Percentiles rank a stretch among this genome's conserved stretches.
phyloP scores from a whole-genome alignment of 192 early-diverging fungal genomes.

The Lobosporangium transversale region DNA sequence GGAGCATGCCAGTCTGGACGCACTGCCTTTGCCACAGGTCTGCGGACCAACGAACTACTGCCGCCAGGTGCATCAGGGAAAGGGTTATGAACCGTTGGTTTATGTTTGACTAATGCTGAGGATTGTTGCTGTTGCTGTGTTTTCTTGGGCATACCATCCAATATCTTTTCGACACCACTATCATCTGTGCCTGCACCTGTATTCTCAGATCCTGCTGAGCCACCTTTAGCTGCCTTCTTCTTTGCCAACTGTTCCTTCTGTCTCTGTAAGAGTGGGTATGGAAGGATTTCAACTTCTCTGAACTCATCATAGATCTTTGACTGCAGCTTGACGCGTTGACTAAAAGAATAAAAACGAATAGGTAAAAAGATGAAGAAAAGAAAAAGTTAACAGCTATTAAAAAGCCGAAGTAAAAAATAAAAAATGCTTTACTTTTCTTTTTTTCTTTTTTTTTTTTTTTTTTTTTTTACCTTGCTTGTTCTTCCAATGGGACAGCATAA shows the following conservation, averaged over 20 bases:
- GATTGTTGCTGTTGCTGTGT: slow-evolving; percentile 33
- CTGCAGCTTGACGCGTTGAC: slow-evolving; percentile 74
- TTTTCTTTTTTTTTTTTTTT: too few species aligned
- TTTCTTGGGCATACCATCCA: slow-evolving; percentile 57
- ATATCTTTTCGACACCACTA: slow-evolving; percentile 57
- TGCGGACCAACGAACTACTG: slow-evolving; percentile 61
- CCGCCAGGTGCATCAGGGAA: slow-evolving; percentile 58
- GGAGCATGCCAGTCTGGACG: slow-evolving; percentile 97
- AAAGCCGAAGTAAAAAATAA: too few species aligned
- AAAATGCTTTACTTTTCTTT: too few species aligned
- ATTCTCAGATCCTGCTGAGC: slow-evolving; percentile 34
- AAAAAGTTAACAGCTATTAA: background rate
- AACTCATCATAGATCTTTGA: slow-evolving; percentile 84
- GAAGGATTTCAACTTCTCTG: slow-evolving; percentile 67
- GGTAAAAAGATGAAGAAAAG: background rate
- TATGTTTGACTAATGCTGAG: slow-evolving; percentile 42
- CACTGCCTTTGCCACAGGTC: slow-evolving; percentile 58
- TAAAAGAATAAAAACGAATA: slow-evolving; percentile 1
- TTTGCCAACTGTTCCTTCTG: slow-evolving; percentile 60
- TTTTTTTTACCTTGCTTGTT: slow-evolving; percentile 37
- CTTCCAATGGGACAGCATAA: slow-evolving; percentile 15
- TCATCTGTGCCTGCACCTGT: slow-evolving; percentile 25
- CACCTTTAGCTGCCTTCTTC: slow-evolving; percentile 46
- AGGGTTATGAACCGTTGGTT: slow-evolving; percentile 51
- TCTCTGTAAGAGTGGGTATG: slow-evolving; percentile 65